These are phyloP conservation scores for Lophiostoma macrostomum DNA, from an alignment of 495 filamentous ascomycete genomes.

Conservation along the genomic window DNA sequence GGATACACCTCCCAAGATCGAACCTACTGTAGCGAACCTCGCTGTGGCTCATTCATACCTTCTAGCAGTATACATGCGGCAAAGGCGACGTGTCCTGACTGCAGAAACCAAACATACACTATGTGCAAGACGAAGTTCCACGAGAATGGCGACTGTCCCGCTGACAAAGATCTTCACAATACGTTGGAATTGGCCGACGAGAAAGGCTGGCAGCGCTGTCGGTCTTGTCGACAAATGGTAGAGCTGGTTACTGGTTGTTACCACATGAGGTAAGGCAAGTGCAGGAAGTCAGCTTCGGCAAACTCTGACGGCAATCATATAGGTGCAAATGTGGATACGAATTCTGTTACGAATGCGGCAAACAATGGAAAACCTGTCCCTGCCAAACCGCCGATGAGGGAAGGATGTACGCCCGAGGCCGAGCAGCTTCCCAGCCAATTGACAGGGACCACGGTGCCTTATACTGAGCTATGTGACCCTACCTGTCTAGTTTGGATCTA, in stretches of 20 bases:
- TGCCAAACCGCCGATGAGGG: too few relatives aligned
- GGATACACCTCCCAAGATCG: not conserved
- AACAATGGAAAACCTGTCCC: slow-evolving; percentile 1
- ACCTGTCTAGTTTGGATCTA: too few relatives aligned
- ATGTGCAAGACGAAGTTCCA: not conserved
- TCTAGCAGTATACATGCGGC: not conserved
- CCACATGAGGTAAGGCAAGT: slow-evolving; percentile 16
- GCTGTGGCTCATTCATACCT: slow-evolving; percentile 1
- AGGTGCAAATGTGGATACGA: slow-evolving; percentile 7
- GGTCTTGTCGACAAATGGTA: not conserved
- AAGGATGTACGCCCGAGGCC: too few relatives aligned
- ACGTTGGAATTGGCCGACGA: not conserved
- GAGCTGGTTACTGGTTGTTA: slow-evolving; percentile 1
- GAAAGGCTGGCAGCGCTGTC: slow-evolving; percentile 7
- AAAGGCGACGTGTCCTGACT: not conserved
- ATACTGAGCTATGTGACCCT: too few relatives aligned
- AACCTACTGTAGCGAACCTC: not conserved
- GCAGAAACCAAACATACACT: not conserved
- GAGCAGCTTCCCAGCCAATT: too few relatives aligned
- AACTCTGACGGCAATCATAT: not conserved
- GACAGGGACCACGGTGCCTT: too few relatives aligned
- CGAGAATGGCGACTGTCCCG: not conserved
- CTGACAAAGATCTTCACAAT: not conserved
- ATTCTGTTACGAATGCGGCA: slow-evolving; percentile 16
- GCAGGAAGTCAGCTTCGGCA: too few relatives aligned